Percentiles rank a stretch among this genome's conserved stretches.
These are phyloP conservation scores for Xylaria sp. DNA, from an alignment of 2,329 filamentous ascomycete species.

Conservation along the genomic window DNA sequence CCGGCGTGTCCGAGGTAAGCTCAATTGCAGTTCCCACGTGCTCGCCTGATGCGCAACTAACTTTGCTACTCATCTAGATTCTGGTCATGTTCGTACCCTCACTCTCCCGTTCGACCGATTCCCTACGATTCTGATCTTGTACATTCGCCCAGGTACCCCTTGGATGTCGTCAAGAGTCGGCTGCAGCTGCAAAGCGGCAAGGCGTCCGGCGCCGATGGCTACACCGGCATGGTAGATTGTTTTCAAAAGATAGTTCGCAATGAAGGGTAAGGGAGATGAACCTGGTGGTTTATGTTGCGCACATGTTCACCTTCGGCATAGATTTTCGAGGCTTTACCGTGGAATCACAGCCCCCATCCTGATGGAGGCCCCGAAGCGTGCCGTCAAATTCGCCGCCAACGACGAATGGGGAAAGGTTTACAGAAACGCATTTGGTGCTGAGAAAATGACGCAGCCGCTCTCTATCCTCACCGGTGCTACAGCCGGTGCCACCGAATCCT, in stretches of 20 bases:
- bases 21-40: not conserved
- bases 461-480: slow-evolving; percentile 94
- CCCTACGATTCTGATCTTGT: slow-evolving; percentile 36
- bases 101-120: slow-evolving; percentile 29
- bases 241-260: slow-evolving; percentile 96
- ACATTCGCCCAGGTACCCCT: slow-evolving; percentile 82
- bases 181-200: slow-evolving; percentile 90
- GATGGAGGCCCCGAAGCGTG: slow-evolving; percentile 91
- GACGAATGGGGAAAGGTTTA: slow-evolving; percentile 98
- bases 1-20: slow-evolving; percentile 95
- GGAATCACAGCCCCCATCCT: slow-evolving; percentile 95
- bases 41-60: slow-evolving; percentile 33
- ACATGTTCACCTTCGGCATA: slow-evolving; percentile 51
- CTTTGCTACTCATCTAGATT: slow-evolving; percentile 67
- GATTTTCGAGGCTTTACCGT: slow-evolving; percentile 90
- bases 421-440: slow-evolving; percentile 82
- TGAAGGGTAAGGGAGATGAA: slow-evolving; percentile 76
- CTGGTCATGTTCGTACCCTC: slow-evolving; percentile 76
- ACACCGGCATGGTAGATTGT: slow-evolving; percentile 98
- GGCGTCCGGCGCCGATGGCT: slow-evolving; percentile 79
- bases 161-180: slow-evolving; percentile 98
- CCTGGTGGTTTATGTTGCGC: not conserved
- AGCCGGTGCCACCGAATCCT: slow-evolving; percentile 93
- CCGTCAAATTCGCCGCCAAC: slow-evolving; percentile 98
- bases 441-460: slow-evolving; percentile 90